A percentile compares a stretch with the other conserved stretches of the same genome.
These are phyloP conservation scores for Punctularia strigosozonata DNA, from an alignment of 768 basidiomycete species.

Conservation along the genomic window DNA sequence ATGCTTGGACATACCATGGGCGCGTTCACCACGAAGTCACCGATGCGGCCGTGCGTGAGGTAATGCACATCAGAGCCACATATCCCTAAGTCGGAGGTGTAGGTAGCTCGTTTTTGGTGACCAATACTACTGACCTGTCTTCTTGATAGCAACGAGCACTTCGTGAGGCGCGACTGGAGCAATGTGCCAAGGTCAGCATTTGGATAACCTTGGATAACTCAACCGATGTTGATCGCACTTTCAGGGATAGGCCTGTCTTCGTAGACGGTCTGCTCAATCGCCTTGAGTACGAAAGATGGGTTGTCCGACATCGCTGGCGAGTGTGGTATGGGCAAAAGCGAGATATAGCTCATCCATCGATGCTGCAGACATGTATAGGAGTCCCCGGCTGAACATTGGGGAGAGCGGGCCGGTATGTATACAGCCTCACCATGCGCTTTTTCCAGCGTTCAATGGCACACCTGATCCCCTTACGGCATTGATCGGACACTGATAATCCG, in stretches of 20 bases:
- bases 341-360: too few species aligned
- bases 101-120: not conserved
- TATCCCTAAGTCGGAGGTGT: conserved; percentile 41
- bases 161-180: conserved; percentile 54
- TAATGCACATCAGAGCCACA: conserved; percentile 91
- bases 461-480: too few species aligned
- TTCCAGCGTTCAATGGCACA: too few species aligned
- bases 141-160: conserved; percentile 83
- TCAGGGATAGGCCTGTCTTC: conserved; percentile 70
- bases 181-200: conserved; percentile 6
- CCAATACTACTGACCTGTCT: conserved; percentile 47
- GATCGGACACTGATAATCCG: too few species aligned
- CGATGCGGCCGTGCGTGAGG: conserved; percentile 66
- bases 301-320: conserved; percentile 51
- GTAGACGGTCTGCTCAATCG: conserved; percentile 54
- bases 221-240: conserved; percentile 34
- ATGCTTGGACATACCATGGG: conserved; percentile 49
- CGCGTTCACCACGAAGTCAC: conserved; percentile 65
- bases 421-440: too few species aligned
- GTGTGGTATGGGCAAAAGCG: too few species aligned
- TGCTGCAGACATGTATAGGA: too few species aligned
- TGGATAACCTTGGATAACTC: not conserved
- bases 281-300: conserved; percentile 67
- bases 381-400: too few species aligned
- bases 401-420: too few species aligned